Evolutionary conservation across 768 basidiomycete genomes (phyloP), one percentile per base, ranked within the genome.

Genomic region (Tulasnella sp.): DNA sequence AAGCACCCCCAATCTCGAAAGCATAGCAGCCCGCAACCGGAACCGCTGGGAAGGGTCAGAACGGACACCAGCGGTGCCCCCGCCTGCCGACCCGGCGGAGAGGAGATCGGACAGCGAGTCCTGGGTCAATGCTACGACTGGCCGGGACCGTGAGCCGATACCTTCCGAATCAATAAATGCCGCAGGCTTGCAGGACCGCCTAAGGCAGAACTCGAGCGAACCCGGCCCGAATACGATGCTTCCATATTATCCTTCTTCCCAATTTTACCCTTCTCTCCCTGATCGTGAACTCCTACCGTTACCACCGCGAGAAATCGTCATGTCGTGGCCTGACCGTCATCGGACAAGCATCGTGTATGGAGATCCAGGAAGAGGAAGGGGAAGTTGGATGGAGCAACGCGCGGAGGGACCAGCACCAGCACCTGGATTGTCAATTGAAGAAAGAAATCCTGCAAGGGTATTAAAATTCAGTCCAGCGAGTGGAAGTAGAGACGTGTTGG

Each of bases 381-480:
- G 89, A 78, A 86, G 89, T 7, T 84, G 83, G 70, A 86, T 86
- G 44, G 77, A 73, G 57, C 57, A 70, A 16, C 67, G 46, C 32
- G 39, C 15, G n/a, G 74, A 76, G 32, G 48, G 46, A 16, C 23
- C 37, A 20, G n/a, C 23, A 39, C 40, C 55, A 44, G 23, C 76
- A 29, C 29, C 70, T 32, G 46, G 46, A 37, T 39, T 81, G 23
- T 80, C 78, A 39, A 75, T 79, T 91, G 91, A 0, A 90, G 93
- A 94, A 57, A 92, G 77, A 37, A 77, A 77, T 46, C 40, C 77
- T n/a, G 77, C 77, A 26, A 4, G 96, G 77, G 94, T 88, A 77
- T 90, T 98, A 82, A 96, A 96, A 83, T 98, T 97, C 84, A 90
- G 90, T 78, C 88, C 89, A 15, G 88, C 89, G 1, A 89, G 89